phyloP scores from a whole-genome alignment of 2,329 filamentous ascomycete genomes.

The Penicillium sp. region DNA sequence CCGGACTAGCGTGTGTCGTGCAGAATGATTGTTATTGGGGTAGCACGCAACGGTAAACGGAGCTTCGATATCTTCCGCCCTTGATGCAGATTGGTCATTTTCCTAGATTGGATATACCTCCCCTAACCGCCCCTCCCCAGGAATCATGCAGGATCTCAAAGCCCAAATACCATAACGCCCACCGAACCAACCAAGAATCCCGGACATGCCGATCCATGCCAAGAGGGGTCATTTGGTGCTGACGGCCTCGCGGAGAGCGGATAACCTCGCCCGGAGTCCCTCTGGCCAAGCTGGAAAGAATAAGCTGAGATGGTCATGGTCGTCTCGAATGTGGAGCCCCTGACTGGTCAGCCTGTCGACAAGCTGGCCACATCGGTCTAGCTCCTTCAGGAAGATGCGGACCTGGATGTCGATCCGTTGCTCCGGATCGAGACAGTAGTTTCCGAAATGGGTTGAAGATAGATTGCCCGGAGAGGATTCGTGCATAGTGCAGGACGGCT shows the following conservation, averaged over 20 bases:
- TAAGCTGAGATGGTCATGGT: background rate
- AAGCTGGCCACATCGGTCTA: background rate
- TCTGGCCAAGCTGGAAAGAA: background rate
- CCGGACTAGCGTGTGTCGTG: too few relatives aligned
- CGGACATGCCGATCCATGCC: background rate
- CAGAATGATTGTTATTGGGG: too few relatives aligned
- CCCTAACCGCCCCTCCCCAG: too few relatives aligned
- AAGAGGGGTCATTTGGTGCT: background rate
- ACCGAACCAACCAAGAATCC: background rate
- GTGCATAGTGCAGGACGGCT: background rate
- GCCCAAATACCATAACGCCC: background rate
- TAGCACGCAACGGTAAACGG: too few relatives aligned
- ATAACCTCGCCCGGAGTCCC: background rate
- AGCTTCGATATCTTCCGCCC: too few relatives aligned
- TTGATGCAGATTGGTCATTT: too few relatives aligned
- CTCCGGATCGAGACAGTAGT: background rate
- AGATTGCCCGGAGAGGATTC: background rate
- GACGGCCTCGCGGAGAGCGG: background rate
- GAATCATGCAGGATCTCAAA: too few relatives aligned
- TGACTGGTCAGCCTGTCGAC: background rate
- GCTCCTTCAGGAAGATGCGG: background rate
- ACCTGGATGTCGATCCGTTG: background rate
- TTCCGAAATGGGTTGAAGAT: background rate
- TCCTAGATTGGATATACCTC: too few relatives aligned
- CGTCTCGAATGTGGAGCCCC: background rate